phyloP scores from a whole-genome alignment of 768 basidiomycete species.

The Russula griseocarnosa region DNA sequence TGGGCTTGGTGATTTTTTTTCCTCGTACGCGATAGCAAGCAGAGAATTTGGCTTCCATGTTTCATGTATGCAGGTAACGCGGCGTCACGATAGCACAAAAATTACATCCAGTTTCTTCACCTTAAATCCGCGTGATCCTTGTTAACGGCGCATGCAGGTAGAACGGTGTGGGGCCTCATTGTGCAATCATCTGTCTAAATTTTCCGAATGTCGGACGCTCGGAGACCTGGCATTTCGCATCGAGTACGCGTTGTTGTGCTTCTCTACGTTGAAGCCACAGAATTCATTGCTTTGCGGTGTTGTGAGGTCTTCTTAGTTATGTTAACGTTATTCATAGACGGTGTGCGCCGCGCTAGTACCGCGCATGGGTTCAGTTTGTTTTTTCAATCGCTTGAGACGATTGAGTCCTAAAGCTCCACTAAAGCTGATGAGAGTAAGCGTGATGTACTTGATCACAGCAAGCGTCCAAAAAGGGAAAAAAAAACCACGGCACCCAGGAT shows the following conservation, averaged over 20 bases:
- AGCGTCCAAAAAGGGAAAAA: too few species aligned
- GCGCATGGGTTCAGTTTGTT: not conserved
- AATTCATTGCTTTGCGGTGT: not conserved
- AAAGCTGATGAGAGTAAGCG: not conserved
- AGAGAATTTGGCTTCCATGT: not conserved
- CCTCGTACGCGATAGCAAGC: constrained; percentile 1
- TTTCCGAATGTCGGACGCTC: not conserved
- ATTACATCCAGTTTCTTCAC: not conserved
- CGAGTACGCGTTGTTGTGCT: not conserved
- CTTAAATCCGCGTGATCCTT: not conserved
- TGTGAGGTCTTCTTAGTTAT: not conserved
- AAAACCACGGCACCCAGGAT: too few species aligned
- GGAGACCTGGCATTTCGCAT: too few species aligned
- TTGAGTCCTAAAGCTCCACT: not conserved
- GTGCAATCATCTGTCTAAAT: not conserved
- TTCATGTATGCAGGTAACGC: not conserved
- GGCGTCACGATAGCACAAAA: not conserved
- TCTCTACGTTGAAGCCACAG: not conserved
- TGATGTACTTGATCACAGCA: too few species aligned
- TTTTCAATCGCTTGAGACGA: constrained; percentile 1
- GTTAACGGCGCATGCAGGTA: not conserved
- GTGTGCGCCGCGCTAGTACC: not conserved
- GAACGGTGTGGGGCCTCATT: not conserved
- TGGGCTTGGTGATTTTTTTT: not conserved
- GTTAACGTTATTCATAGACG: too few species aligned